Evolutionary conservation across 1,139 yeast species (phyloP), one percentile per base, ranked within the genome.

Genomic region (Schwanniomyces etchellsii): DNA sequence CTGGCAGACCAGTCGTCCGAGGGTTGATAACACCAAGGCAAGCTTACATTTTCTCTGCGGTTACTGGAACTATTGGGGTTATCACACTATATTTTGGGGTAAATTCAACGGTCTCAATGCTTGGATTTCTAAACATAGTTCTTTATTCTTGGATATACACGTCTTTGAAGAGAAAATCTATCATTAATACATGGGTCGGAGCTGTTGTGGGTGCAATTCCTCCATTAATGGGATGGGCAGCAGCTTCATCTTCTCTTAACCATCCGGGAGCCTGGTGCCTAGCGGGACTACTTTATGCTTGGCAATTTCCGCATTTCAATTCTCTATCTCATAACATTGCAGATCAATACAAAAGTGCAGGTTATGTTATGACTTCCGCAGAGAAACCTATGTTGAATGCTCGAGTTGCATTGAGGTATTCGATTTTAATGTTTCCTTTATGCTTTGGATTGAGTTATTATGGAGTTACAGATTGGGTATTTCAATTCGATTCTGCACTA

Each of bases 171-270:
- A 70, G 99, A 33, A 75, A 69, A 40, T 79, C 86, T 13, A 91
- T 91, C 30, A 53, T 83, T 27, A 91, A 91, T 55, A 91, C 99
- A 1, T 91, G 99, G 99, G 93, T 91, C 1, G 99, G 99, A 14
- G 98, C 98, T 1, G 53, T 93, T 6, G 98, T 93, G 3, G 99
- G 99, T 3, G 97, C 97, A 0, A 83, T 91, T 25, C 98, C 99
- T 1, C 99, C 99, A 20, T 68, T 93, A 32, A 91, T 91, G 99
- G 99, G 99, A 2, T 91, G 98, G 98, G 96, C 96, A 1, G 96
- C 96, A 1, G 95, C 96, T 0, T 83, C 95, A 3, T 77, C 85
- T 2, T 76, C 94, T 1, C 60, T 91, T 30, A 45, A 67, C 4
- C 86, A 85, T 39, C 96, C 97, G 1, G 96, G 93, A 5, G 94